Evolutionary conservation across 2,329 filamentous ascomycete genomes (phyloP).

Genomic region (Teratosphaeria viscida): DNA sequence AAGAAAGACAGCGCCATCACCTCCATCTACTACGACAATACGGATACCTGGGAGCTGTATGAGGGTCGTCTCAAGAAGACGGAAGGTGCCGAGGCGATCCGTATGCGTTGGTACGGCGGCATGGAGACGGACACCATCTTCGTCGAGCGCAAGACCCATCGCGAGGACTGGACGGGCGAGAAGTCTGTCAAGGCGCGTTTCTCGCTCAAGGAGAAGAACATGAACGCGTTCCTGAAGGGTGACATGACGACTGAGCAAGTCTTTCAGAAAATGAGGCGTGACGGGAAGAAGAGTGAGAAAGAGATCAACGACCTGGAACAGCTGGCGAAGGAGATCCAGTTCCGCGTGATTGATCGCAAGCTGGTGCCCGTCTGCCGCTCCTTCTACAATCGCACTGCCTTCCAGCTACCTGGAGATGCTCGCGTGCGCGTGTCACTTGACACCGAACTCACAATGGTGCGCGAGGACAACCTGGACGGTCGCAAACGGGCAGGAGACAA

Average conservation of each 20-base stretch:
- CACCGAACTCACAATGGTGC: constrained; percentile 87
- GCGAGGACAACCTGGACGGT: constrained; percentile 90
- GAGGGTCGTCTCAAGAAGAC: constrained; percentile 93
- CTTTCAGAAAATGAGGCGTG: constrained; percentile 94
- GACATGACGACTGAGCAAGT: constrained; percentile 74
- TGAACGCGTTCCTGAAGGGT: constrained; percentile 81
- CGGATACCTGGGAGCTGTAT: constrained; percentile 88
- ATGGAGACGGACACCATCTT: constrained; percentile 96
- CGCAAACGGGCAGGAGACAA: constrained; percentile 67
- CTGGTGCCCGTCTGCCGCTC: constrained; percentile 85
- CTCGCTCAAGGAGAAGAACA: constrained; percentile 89
- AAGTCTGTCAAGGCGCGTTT: constrained; percentile 98
- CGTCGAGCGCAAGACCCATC: constrained; percentile 93
- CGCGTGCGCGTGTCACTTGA: constrained; percentile 94
- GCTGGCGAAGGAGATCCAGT: constrained; percentile 84
- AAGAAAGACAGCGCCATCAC: constrained; percentile 85
- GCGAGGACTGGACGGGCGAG: constrained; percentile 98
- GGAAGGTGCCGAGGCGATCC: constrained; percentile 92
- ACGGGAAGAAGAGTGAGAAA: constrained; percentile 86
- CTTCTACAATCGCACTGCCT: constrained; percentile 97
- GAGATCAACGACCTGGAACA: constrained; percentile 87
- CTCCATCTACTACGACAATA: constrained; percentile 97
- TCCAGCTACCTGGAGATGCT: constrained; percentile 92
- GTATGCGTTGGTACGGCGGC: constrained; percentile 91
- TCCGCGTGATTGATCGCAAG: constrained; percentile 76